These are phyloP conservation scores for Candida freyschussii DNA, from an alignment of 1,139 yeast species.

Conservation along the genomic window DNA sequence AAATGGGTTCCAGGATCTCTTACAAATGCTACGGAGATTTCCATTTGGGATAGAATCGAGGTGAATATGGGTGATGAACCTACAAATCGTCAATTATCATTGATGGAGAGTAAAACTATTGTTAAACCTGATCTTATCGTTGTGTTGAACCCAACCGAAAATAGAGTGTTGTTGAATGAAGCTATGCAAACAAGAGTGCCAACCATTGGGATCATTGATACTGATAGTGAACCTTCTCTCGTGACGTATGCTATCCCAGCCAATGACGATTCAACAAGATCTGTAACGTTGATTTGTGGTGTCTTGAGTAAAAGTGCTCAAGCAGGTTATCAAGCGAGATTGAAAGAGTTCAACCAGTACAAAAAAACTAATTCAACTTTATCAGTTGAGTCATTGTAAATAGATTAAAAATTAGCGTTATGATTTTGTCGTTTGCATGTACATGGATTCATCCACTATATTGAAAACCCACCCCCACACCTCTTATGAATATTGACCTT, in stretches of 20 bases:
- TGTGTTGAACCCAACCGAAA: conserved; percentile 82
- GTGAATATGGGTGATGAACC: conserved; percentile 60
- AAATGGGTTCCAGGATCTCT: conserved; percentile 96
- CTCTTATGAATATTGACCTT: neutral
- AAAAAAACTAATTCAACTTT: no score
- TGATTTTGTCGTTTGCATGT: neutral
- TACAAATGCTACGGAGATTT: conserved; percentile 76
- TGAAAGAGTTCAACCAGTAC: conserved; percentile 12
- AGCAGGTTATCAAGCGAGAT: conserved; percentile 52
- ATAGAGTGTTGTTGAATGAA: conserved; percentile 75
- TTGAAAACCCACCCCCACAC: neutral
- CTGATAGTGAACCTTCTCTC: conserved; percentile 85
- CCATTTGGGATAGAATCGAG: conserved; percentile 60
- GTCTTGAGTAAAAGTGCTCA: conserved; percentile 83
- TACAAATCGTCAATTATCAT: conserved; percentile 51
- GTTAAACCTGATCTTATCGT: conserved; percentile 88
- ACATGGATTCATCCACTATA: neutral
- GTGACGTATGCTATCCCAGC: conserved; percentile 95
- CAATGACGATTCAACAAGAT: conserved; percentile 87
- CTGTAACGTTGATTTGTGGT: conserved; percentile 75
- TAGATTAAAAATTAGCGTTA: neutral
- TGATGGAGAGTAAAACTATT: conserved; percentile 39
- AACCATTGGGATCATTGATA: conserved; percentile 89
- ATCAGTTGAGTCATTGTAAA: conserved; percentile 3
- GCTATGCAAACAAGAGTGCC: conserved; percentile 83